phyloP scores from a whole-genome alignment of 2,329 filamentous ascomycete species.

The Calcarisporium arbuscula region DNA sequence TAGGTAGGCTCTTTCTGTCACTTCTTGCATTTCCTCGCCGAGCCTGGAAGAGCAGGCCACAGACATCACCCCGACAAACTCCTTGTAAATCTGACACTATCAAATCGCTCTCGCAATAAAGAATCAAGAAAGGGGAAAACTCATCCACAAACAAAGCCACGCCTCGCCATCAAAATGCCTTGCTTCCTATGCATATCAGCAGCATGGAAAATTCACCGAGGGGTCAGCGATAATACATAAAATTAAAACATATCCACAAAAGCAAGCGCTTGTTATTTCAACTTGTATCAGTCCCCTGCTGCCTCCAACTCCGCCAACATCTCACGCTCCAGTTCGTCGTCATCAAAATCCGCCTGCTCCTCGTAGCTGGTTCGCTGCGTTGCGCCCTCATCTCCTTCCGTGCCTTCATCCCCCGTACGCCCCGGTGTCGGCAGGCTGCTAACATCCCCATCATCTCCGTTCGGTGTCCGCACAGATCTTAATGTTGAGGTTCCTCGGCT shows the following conservation, averaged over 20 bases:
- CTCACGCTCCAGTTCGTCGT: conserved; percentile 57
- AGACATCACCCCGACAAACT: too few relatives aligned
- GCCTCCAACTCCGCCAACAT: conserved; percentile 54
- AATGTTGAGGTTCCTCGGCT: conserved; percentile 39
- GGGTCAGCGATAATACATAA: not conserved
- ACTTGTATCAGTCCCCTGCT: conserved; percentile 21
- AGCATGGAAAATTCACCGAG: too few relatives aligned
- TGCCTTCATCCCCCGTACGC: conserved; percentile 27
- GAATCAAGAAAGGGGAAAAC: not conserved
- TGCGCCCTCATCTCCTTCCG: conserved; percentile 22
- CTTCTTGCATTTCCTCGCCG: too few relatives aligned
- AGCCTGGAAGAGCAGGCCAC: too few relatives aligned
- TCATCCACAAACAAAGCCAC: not conserved
- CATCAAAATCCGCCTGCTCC: conserved; percentile 40
- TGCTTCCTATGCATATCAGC: conserved; percentile 3
- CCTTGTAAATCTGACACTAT: too few relatives aligned
- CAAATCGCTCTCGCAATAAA: too few relatives aligned
- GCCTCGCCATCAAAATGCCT: conserved; percentile 1
- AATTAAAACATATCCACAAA: too few relatives aligned
- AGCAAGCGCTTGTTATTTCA: too few relatives aligned
- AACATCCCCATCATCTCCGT: conserved; percentile 27
- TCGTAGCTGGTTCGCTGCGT: conserved; percentile 22
- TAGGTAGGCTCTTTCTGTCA: too few relatives aligned
- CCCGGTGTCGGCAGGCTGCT: conserved; percentile 35
- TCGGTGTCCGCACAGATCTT: conserved; percentile 37